Evolutionary conservation across 306 rosid species (phyloP), one percentile per base, ranked within the genome.

Genomic region (Datisca glomerata): DNA sequence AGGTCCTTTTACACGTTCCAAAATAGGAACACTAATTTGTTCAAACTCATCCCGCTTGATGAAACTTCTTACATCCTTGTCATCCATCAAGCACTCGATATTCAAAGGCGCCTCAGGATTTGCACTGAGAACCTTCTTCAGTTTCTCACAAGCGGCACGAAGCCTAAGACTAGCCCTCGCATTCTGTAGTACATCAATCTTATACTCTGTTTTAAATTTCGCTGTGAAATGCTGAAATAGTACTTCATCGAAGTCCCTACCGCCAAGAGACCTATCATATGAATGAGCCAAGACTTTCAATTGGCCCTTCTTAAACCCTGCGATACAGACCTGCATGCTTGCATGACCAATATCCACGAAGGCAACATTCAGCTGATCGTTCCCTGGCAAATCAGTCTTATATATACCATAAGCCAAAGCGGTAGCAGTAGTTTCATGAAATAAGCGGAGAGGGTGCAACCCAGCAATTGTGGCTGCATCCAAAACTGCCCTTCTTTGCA

Each of bases 21-120:
- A 64, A 17, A 80, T 84, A 6, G 96, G 96, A 51, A 69, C 23
- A 65, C 80, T 60, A 24, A 91, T 68, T 36, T 80, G 65, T 59
- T 91, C 98, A 75, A 91, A 78, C 35, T 91, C 98, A 0, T 91
- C 98, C 18, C 98, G 86, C 60, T 84, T 91, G n/a, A 91, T 91
- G 54, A 53, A 56, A 3, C 98, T 76, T 50, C 70, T 62, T 1
- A 89, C 98, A 36, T 89, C 98, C 51, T 84, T 89, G 60, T 89
- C 98, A 7, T 89, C 98, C 96, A 91, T 84, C 56, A 91, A 68
- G 55, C 98, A 84, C 53, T 91, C 98, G 13, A 91, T 80, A 56
- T 84, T 80, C 51, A 91, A 43, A 59, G 98, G 98, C 23, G 84
- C 92, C 69, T 61, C 81, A 0, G 94, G 94, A 61, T 91, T 91